These are phyloP conservation scores for Candida freyschussii DNA, from an alignment of 1,139 yeast genomes.

Conservation along the genomic window DNA sequence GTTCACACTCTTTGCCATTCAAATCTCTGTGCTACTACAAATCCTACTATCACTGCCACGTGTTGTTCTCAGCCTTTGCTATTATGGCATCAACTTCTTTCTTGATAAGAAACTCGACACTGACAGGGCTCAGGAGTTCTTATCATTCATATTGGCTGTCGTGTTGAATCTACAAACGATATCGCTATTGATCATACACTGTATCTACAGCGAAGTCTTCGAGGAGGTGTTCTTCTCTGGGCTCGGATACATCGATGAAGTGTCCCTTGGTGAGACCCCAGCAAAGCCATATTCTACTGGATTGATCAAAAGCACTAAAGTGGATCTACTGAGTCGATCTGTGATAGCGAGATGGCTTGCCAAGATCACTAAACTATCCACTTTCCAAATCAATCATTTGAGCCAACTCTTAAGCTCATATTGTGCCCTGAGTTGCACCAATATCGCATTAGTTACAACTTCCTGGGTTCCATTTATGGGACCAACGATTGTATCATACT, in stretches of 20 bases:
- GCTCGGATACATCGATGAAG: constrained; percentile 12
- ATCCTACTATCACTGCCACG: background rate
- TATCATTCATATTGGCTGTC: constrained; percentile 1
- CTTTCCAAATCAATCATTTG: constrained; percentile 5
- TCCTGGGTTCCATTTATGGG: constrained; percentile 1
- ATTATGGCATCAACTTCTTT: background rate
- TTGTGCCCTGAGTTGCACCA: background rate
- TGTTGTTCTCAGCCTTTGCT: background rate
- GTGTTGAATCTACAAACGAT: constrained; percentile 11
- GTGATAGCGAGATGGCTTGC: constrained; percentile 1
- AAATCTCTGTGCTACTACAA: constrained; percentile 10
- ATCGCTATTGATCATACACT: constrained; percentile 8
- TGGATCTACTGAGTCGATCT: constrained; percentile 1
- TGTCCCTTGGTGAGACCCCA: constrained; percentile 1
- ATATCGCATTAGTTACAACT: constrained; percentile 1
- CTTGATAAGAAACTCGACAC: background rate
- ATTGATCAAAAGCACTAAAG: constrained; percentile 1
- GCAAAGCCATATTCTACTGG: constrained; percentile 1
- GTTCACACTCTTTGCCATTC: constrained; percentile 9
- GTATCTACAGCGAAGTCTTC: constrained; percentile 9
- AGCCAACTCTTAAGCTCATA: constrained; percentile 4
- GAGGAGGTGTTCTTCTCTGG: constrained; percentile 16
- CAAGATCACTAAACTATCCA: background rate
- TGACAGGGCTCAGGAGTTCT: background rate
- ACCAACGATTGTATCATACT: constrained; percentile 4